These are phyloP conservation scores for Penicillium capsulatum DNA, from an alignment of 2,329 filamentous ascomycete species.

Conservation along the genomic window DNA sequence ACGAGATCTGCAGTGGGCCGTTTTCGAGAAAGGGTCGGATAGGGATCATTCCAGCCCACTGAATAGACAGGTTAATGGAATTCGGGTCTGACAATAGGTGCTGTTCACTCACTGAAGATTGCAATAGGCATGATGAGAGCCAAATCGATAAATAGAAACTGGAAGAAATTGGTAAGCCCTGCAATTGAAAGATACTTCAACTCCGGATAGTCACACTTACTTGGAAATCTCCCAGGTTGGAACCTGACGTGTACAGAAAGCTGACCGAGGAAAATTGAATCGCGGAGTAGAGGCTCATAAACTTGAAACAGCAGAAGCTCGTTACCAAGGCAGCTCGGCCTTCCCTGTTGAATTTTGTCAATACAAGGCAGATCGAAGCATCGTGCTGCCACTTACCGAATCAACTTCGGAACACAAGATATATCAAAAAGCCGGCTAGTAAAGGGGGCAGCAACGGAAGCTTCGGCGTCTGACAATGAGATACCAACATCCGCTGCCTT, in stretches of 20 bases:
- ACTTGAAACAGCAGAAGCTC: slow-evolving; percentile 99
- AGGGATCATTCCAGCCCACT: slow-evolving; percentile 94
- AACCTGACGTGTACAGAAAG: slow-evolving; percentile 90
- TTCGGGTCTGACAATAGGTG: not conserved
- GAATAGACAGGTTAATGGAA: slow-evolving; percentile 3
- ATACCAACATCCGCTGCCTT: slow-evolving; percentile 98
- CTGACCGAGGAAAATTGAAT: slow-evolving; percentile 98
- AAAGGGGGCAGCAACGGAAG: slow-evolving; percentile 96
- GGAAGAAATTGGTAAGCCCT: slow-evolving; percentile 6
- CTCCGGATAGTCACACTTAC: slow-evolving; percentile 33
- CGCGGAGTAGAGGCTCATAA: slow-evolving; percentile 98
- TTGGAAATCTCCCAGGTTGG: slow-evolving; percentile 95
- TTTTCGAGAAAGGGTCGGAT: slow-evolving; percentile 71
- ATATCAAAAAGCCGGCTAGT: slow-evolving; percentile 96
- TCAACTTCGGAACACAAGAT: slow-evolving; percentile 87
- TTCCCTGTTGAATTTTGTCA: slow-evolving; percentile 55
- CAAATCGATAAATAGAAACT: slow-evolving; percentile 93
- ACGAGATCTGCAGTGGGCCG: slow-evolving; percentile 88
- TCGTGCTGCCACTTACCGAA: slow-evolving; percentile 55
- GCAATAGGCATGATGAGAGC: slow-evolving; percentile 90
- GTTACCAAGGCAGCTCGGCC: slow-evolving; percentile 94
- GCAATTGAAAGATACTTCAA: not conserved
- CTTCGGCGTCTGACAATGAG: slow-evolving; percentile 93
- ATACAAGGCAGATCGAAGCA: not conserved
- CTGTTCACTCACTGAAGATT: slow-evolving; percentile 69